Conservation (phyloP, 2,329 filamentous ascomycete genomes). For the Alternaria sp. region DNA sequence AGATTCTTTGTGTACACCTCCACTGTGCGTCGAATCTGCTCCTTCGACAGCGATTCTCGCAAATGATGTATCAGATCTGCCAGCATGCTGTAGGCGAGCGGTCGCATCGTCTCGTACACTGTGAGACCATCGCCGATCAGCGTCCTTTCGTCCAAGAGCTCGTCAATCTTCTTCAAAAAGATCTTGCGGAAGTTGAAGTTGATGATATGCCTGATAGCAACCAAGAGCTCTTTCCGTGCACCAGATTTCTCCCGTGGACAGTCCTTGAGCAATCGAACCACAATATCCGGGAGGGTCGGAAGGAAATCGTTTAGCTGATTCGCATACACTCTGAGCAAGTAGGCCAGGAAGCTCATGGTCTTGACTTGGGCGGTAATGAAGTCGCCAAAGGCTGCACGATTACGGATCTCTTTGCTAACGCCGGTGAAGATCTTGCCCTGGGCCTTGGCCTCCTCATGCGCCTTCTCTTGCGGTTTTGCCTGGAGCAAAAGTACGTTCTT, state of each 20-base stretch:
- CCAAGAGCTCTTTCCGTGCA: conserved; percentile 91
- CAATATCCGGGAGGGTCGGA: conserved; percentile 82
- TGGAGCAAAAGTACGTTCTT: conserved; percentile 88
- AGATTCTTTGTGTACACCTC: conserved; percentile 97
- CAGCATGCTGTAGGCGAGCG: conserved; percentile 96
- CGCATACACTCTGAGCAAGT: conserved; percentile 86
- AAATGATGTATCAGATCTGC: conserved; percentile 98
- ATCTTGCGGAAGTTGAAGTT: conserved; percentile 99
- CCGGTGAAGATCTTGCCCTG: conserved; percentile 88
- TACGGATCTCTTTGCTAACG: conserved; percentile 91
- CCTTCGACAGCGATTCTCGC: conserved; percentile 82
- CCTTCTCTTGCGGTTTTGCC: conserved; percentile 90
- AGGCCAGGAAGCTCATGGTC: conserved; percentile 98
- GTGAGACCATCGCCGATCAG: conserved; percentile 95
- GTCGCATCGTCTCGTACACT: conserved; percentile 95
- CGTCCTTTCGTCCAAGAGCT: conserved; percentile 91
- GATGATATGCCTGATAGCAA: conserved; percentile 97
- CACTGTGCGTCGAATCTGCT: conserved; percentile 94
- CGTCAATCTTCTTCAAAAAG: conserved; percentile 92
- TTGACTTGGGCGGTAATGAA: conserved; percentile 99
- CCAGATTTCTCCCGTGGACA: conserved; percentile 94
- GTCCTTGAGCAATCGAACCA: conserved; percentile 89
- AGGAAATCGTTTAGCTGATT: conserved; percentile 89
- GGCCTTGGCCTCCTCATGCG: conserved; percentile 82
- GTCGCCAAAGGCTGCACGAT: conserved; percentile 92